phyloP scores from a whole-genome alignment of 768 basidiomycete genomes.

The Pleurotus salmoneostramineus region DNA sequence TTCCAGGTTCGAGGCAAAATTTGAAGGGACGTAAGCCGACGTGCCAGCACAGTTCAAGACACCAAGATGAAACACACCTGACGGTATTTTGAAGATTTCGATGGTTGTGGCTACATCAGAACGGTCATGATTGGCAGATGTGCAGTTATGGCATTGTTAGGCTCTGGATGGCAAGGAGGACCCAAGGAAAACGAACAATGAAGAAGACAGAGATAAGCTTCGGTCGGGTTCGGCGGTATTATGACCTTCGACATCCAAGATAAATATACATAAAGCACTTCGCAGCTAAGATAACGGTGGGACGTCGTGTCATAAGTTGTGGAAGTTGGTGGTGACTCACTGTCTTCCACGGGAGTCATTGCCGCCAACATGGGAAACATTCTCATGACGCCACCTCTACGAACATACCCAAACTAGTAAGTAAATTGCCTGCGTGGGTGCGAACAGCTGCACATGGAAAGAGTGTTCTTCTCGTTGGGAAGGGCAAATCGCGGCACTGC shows the following conservation, averaged over 20 bases:
- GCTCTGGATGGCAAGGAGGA: too few relatives aligned
- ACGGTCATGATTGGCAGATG: not conserved
- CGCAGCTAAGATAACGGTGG: too few relatives aligned
- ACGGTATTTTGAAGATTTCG: not conserved
- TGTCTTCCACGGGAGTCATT: not conserved
- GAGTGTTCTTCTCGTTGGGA: too few relatives aligned
- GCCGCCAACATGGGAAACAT: slow-evolving; percentile 1
- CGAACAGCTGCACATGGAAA: not conserved
- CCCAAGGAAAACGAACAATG: too few relatives aligned
- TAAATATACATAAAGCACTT: too few relatives aligned
- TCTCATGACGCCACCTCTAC: not conserved
- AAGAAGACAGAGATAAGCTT: too few relatives aligned
- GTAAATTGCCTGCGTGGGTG: slow-evolving; percentile 1
- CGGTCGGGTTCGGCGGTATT: too few relatives aligned
- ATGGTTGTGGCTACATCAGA: not conserved
- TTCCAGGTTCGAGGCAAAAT: not conserved
- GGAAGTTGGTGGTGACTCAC: not conserved
- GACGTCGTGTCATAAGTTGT: not conserved
- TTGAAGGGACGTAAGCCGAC: not conserved
- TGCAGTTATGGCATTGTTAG: not conserved
- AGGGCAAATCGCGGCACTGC: too few relatives aligned
- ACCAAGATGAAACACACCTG: too few relatives aligned
- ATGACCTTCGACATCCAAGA: too few relatives aligned
- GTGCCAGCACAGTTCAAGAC: too few relatives aligned
- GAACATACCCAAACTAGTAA: not conserved